A percentile compares a stretch with the other conserved stretches of the same genome.
phyloP scores from a whole-genome alignment of 345 rosid genomes.

The Triadica sebifera region DNA sequence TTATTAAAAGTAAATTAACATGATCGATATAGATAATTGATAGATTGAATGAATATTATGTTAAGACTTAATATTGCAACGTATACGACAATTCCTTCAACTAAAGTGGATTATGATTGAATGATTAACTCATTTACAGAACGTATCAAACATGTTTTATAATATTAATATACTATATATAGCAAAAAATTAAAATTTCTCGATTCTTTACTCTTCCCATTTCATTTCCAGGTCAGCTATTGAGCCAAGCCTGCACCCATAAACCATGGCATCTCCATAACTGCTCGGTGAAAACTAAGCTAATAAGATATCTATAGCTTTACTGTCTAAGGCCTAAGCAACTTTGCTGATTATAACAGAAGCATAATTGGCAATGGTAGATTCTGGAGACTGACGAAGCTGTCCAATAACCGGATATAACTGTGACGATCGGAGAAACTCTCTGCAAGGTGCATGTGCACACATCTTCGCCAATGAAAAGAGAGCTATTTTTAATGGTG shows the following conservation, averaged over 20 bases:
- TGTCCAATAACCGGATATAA: slow-evolving; percentile 65
- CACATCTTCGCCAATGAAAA: slow-evolving; percentile 96
- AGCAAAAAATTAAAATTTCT: neutral
- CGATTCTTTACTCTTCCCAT: neutral
- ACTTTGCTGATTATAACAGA: slow-evolving; percentile 63
- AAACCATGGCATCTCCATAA: neutral
- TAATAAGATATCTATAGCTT: neutral
- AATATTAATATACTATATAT: neutral
- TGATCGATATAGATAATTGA: too few species aligned
- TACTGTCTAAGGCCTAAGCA: slow-evolving; percentile 36
- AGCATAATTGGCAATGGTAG: slow-evolving; percentile 82
- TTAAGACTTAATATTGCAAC: too few species aligned
- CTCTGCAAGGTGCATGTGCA: slow-evolving; percentile 68
- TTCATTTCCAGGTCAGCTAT: neutral
- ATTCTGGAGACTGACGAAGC: slow-evolving; percentile 84
- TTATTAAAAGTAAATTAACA: too few species aligned
- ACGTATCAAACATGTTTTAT: neutral
- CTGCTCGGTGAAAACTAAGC: slow-evolving; percentile 9
- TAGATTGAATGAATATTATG: too few species aligned
- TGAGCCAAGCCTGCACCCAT: neutral
- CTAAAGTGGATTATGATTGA: neutral
- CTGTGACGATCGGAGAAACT: slow-evolving; percentile 68
- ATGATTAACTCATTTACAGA: neutral
- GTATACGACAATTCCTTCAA: too few species aligned
- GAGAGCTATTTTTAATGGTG: slow-evolving; percentile 85